phyloP scores from a whole-genome alignment of 495 filamentous ascomycete species.

The Lichina pygmaea region DNA sequence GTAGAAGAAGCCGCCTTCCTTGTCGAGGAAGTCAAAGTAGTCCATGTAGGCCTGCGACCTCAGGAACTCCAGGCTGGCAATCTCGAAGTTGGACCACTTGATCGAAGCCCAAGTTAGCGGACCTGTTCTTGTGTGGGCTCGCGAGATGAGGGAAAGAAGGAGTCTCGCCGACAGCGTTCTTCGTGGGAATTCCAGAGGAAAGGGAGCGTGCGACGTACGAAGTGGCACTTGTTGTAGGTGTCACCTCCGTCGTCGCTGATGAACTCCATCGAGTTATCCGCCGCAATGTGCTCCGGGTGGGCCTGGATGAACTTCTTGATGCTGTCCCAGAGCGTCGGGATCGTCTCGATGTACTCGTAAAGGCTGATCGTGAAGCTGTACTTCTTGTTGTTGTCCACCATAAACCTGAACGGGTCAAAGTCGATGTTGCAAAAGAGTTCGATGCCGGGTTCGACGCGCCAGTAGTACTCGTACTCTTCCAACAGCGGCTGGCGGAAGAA shows the following conservation, averaged over 20 bases:
- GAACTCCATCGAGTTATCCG: slow-evolving; percentile 72
- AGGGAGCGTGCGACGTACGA: slow-evolving; percentile 28
- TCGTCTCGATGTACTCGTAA: slow-evolving; percentile 89
- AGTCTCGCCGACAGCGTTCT: no score
- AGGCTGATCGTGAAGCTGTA: slow-evolving; percentile 76
- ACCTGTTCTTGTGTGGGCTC: background rate
- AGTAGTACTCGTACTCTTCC: slow-evolving; percentile 76
- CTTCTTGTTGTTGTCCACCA: slow-evolving; percentile 72
- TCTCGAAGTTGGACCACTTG: slow-evolving; percentile 83
- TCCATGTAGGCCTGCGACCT: slow-evolving; percentile 54
- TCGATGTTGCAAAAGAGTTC: slow-evolving; percentile 68
- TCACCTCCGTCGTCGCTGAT: slow-evolving; percentile 74
- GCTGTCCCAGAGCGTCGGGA: slow-evolving; percentile 84
- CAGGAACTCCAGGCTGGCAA: slow-evolving; percentile 64
- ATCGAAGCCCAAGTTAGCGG: background rate
- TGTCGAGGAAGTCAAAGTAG: slow-evolving; percentile 55
- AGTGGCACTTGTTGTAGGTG: slow-evolving; percentile 89
- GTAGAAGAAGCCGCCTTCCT: slow-evolving; percentile 78
- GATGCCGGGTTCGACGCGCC: slow-evolving; percentile 74
- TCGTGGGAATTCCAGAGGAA: background rate
- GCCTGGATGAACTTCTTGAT: slow-evolving; percentile 72
- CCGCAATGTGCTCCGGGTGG: slow-evolving; percentile 64
- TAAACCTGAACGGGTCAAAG: slow-evolving; percentile 65
- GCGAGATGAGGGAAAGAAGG: background rate
- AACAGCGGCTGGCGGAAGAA: slow-evolving; percentile 71